phyloP scores from a whole-genome alignment of 768 basidiomycete genomes.

The Panellus pusillus region DNA sequence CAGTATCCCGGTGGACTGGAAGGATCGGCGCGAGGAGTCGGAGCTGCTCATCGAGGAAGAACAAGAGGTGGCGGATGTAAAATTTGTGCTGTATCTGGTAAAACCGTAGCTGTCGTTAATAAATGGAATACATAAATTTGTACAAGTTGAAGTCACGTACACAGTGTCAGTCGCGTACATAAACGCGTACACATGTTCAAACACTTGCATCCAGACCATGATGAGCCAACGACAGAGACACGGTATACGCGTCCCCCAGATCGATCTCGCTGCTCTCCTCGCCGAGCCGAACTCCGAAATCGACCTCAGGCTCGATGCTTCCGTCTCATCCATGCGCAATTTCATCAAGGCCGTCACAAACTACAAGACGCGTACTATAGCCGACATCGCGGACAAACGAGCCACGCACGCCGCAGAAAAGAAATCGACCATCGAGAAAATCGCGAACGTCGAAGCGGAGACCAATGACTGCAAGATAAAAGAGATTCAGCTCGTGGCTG shows the following conservation, averaged over 20 bases:
- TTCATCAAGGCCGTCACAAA: slow-evolving; percentile 71
- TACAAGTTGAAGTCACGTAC: too few relatives aligned
- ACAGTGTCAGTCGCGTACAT: too few relatives aligned
- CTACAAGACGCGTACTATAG: slow-evolving; percentile 72
- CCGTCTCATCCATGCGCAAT: slow-evolving; percentile 65
- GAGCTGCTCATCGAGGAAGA: slow-evolving; percentile 78
- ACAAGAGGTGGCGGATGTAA: slow-evolving; percentile 80
- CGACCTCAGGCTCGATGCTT: slow-evolving; percentile 60
- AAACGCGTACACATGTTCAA: too few relatives aligned
- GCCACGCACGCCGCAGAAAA: slow-evolving; percentile 60
- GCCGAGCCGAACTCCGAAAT: slow-evolving; percentile 56
- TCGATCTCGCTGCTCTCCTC: slow-evolving; percentile 62
- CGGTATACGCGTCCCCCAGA: slow-evolving; percentile 46
- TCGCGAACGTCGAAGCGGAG: slow-evolving; percentile 61
- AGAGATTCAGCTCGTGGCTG: slow-evolving; percentile 78
- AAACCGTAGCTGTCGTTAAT: slow-evolving; percentile 36
- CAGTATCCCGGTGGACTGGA: slow-evolving; percentile 62
- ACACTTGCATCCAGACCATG: background rate
- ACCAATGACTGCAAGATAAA: slow-evolving; percentile 73
- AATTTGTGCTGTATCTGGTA: slow-evolving; percentile 71
- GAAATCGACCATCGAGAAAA: slow-evolving; percentile 63
- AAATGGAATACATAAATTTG: background rate
- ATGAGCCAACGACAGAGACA: slow-evolving; percentile 5
- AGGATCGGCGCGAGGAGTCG: slow-evolving; percentile 47
- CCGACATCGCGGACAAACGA: slow-evolving; percentile 67